phyloP scores from a whole-genome alignment of 192 early-diverging fungal genomes.

The Coemansia umbellata region DNA sequence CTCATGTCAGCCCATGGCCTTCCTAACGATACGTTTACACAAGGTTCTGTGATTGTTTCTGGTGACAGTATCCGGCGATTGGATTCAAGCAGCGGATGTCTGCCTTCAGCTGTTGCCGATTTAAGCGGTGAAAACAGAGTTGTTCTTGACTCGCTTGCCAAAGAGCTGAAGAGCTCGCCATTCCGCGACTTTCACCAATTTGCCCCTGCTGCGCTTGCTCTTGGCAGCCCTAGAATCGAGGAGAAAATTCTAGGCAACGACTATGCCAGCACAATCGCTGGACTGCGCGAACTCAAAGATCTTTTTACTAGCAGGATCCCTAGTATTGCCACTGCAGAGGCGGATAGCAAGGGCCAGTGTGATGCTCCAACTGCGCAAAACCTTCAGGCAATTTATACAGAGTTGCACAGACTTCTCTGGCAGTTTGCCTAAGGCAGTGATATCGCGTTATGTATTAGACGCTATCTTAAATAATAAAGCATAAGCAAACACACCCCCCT shows the following conservation, averaged over 20 bases:
- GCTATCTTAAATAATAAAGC: too few relatives aligned
- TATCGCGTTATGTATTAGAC: neutral
- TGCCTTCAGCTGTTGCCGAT: slow-evolving; percentile 11
- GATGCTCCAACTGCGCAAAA: slow-evolving; percentile 36
- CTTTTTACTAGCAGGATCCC: slow-evolving; percentile 13
- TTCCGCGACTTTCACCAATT: slow-evolving; percentile 49
- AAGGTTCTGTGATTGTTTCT: neutral
- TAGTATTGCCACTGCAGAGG: neutral
- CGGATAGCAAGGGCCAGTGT: slow-evolving; percentile 14
- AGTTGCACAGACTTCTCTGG: slow-evolving; percentile 24
- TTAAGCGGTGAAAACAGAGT: slow-evolving; percentile 11
- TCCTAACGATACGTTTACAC: too few relatives aligned
- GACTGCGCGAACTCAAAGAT: slow-evolving; percentile 23
- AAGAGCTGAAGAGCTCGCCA: slow-evolving; percentile 18
- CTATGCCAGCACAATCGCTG: slow-evolving; percentile 12
- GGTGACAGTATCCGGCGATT: slow-evolving; percentile 10
- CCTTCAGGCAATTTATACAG: slow-evolving; percentile 27
- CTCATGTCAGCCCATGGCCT: too few relatives aligned
- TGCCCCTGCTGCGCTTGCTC: slow-evolving; percentile 31
- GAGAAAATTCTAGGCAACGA: slow-evolving; percentile 24
- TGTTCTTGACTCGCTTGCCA: slow-evolving; percentile 22
- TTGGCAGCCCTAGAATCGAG: slow-evolving; percentile 18
- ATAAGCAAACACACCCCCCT: too few relatives aligned
- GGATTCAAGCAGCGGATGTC: slow-evolving; percentile 26
- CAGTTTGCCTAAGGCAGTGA: slow-evolving; percentile 14